Evolutionary conservation across 345 rosid genomes (phyloP).

Genomic region (Viola odorata): DNA sequence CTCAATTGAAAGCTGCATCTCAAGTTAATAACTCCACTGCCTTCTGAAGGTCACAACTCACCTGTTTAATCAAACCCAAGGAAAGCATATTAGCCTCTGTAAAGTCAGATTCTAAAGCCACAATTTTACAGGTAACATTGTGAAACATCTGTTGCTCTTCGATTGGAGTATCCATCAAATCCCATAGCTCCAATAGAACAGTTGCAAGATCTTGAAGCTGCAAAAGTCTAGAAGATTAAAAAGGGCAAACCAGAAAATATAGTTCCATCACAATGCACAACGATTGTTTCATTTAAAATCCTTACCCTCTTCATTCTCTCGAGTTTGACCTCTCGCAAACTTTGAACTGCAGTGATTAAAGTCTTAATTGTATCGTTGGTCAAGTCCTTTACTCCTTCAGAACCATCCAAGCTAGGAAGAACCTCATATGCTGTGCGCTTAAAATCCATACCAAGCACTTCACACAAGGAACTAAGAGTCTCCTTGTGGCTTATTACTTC

Average conservation of each 20-base stretch:
- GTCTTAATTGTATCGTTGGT: slow-evolving; percentile 51
- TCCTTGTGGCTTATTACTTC: slow-evolving; percentile 48
- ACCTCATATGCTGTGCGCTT: slow-evolving; percentile 44
- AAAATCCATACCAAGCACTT: slow-evolving; percentile 77
- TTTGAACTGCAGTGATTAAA: slow-evolving; percentile 41
- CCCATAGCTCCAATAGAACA: slow-evolving; percentile 61
- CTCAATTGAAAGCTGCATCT: not conserved
- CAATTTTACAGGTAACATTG: slow-evolving; percentile 42
- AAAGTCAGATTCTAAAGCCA: slow-evolving; percentile 50
- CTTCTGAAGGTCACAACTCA: slow-evolving; percentile 23
- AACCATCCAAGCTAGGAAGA: slow-evolving; percentile 50
- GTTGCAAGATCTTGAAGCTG: slow-evolving; percentile 50
- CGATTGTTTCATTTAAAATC: not conserved
- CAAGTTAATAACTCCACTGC: not conserved
- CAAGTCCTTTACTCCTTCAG: slow-evolving; percentile 48
- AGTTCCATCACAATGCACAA: not conserved
- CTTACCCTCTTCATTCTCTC: slow-evolving; percentile 88
- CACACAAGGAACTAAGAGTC: slow-evolving; percentile 43
- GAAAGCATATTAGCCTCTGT: slow-evolving; percentile 55
- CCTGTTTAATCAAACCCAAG: slow-evolving; percentile 40
- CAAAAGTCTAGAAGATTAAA: not conserved
- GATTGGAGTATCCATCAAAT: slow-evolving; percentile 53
- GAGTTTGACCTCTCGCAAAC: slow-evolving; percentile 60
- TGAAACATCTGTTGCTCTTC: slow-evolving; percentile 58
- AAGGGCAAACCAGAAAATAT: not conserved